These are phyloP conservation scores for Combretum micranthum DNA, from an alignment of 345 rosid genomes.

Conservation along the genomic window DNA sequence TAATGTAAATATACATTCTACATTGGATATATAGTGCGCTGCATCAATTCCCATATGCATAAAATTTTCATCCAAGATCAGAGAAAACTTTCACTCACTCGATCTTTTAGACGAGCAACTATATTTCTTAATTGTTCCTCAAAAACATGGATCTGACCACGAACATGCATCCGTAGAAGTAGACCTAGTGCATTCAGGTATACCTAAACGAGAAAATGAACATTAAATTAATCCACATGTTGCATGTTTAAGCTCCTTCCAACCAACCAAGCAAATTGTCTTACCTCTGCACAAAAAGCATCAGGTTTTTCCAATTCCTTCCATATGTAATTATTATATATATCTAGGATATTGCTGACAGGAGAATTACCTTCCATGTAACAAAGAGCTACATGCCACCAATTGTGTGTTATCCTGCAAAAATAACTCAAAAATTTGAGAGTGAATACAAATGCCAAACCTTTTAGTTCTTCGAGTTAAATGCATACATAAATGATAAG, in stretches of 20 bases:
- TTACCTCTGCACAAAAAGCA: conserved; percentile 49
- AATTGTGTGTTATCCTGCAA: conserved; percentile 77
- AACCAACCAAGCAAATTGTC: no score
- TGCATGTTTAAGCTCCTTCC: no score
- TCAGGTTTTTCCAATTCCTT: conserved; percentile 61
- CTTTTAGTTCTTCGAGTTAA: neutral
- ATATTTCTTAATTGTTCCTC: conserved; percentile 47
- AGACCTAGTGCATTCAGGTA: conserved; percentile 75
- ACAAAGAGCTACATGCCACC: conserved; percentile 98
- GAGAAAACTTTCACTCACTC: conserved; percentile 31
- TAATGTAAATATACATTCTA: no score
- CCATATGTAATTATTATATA: conserved; percentile 71
- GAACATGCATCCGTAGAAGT: conserved; percentile 52
- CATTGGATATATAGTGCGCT: no score
- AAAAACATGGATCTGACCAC: conserved; percentile 41
- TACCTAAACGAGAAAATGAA: conserved; percentile 35
- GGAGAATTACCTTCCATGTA: conserved; percentile 86
- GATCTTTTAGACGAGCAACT: conserved; percentile 36
- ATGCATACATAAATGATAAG: conserved; percentile 69
- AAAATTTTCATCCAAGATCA: neutral
- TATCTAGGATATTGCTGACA: conserved; percentile 44
- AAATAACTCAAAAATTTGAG: neutral
- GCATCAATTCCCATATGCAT: neutral
- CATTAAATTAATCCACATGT: neutral
- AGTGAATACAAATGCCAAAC: neutral